Evolutionary conservation across 768 basidiomycete species (phyloP).

Genomic region (Boletus sp.): DNA sequence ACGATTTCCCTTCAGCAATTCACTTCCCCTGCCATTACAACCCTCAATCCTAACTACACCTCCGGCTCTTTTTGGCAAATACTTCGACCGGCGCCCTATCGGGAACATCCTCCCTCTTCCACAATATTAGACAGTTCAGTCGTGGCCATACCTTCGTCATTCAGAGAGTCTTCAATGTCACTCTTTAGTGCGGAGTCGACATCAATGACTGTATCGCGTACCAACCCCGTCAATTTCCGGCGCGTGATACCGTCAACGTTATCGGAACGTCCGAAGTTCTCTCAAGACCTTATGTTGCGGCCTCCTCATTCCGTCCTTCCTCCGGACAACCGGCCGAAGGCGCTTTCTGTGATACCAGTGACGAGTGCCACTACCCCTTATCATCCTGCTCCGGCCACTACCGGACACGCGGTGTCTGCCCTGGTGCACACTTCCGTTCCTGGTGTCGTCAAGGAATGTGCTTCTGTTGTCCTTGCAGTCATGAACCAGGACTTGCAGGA

Average conservation of each 20-base stretch:
- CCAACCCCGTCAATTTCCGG: constrained; percentile 25
- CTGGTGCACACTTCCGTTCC: constrained; percentile 45
- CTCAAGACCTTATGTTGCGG: constrained; percentile 38
- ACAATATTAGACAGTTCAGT: constrained; percentile 30
- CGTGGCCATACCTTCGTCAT: constrained; percentile 34
- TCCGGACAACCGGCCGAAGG: constrained; percentile 24
- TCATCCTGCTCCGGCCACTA: constrained; percentile 12
- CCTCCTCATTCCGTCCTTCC: constrained; percentile 28
- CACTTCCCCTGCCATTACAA: constrained; percentile 13
- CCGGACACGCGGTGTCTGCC: constrained; percentile 15
- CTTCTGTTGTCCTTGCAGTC: constrained; percentile 41
- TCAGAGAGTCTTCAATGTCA: constrained; percentile 51
- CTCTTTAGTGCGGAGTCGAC: constrained; percentile 48
- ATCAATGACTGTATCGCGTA: constrained; percentile 21
- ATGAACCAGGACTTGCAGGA: constrained; percentile 54
- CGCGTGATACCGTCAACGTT: constrained; percentile 17
- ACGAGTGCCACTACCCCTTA: constrained; percentile 6
- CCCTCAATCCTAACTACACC: constrained; percentile 25
- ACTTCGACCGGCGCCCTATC: constrained; percentile 39
- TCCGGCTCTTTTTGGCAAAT: constrained; percentile 39
- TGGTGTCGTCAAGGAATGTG: constrained; percentile 44
- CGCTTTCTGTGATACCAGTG: constrained; percentile 28
- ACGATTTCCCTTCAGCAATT: constrained; percentile 22
- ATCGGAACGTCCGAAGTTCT: constrained; percentile 27
- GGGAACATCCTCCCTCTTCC: constrained; percentile 32